Conservation (phyloP, 1,284 basidiomycete species). For the Neolentinus lepideus region DNA sequence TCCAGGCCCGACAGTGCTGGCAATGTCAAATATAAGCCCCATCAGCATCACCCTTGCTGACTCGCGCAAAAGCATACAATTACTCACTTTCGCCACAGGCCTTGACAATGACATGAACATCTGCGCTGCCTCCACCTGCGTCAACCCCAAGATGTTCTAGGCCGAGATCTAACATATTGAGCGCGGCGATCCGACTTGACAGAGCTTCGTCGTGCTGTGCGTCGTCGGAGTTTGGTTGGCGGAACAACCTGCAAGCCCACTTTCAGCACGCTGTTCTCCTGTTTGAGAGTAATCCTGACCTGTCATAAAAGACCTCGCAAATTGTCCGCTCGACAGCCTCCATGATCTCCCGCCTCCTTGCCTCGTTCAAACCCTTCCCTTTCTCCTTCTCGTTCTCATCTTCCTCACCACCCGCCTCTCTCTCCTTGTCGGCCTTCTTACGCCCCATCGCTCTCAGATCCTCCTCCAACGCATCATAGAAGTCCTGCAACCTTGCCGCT, state of each 20-base stretch:
- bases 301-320: conserved; percentile 57
- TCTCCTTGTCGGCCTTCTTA: conserved; percentile 15
- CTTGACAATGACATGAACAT: conserved; percentile 60
- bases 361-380: conserved; percentile 26
- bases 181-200: conserved; percentile 80
- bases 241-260: conserved; percentile 45
- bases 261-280: background rate
- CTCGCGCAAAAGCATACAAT: background rate
- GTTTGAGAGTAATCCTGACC: conserved; percentile 16
- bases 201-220: conserved; percentile 83
- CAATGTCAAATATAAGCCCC: background rate
- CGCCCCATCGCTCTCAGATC: conserved; percentile 29
- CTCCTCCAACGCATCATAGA: conserved; percentile 58
- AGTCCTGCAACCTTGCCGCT: conserved; percentile 62
- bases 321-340: conserved; percentile 68
- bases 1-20: conserved; percentile 70
- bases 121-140: conserved; percentile 42
- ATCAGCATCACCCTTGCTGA: too few relatives aligned
- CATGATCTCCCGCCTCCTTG: conserved; percentile 46
- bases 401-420: conserved; percentile 20
- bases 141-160: conserved; percentile 84
- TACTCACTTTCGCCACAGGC: conserved; percentile 72
- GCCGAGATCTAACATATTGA: conserved; percentile 84
- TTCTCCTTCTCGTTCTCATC: conserved; percentile 19
- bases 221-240: conserved; percentile 68